A percentile compares a stretch with the other conserved stretches of the same genome.
phyloP scores from a whole-genome alignment of 2,329 filamentous ascomycete species.

The Colletotrichum tabaci region DNA sequence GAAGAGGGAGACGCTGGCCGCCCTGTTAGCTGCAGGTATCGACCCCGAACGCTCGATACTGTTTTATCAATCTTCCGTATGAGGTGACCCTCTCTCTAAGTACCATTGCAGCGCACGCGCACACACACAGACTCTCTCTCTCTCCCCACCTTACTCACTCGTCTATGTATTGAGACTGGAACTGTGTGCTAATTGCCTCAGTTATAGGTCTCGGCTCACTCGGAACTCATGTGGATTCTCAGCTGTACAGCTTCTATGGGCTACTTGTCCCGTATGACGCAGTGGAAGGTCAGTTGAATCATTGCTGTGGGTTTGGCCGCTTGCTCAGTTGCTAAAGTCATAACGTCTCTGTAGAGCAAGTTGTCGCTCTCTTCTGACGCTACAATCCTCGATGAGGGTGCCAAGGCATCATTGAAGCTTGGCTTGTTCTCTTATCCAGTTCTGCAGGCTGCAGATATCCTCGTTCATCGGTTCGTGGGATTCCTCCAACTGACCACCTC shows the following conservation, averaged over 20 bases:
- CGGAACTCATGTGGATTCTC: conserved; percentile 97
- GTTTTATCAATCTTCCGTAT: conserved; percentile 84
- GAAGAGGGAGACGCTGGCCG: conserved; percentile 83
- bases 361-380: conserved; percentile 74
- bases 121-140: neutral
- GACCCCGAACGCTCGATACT: conserved; percentile 82
- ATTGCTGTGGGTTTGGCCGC: neutral
- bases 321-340: neutral
- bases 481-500: no score
- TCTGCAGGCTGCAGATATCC: conserved; percentile 93
- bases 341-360: conserved; percentile 73
- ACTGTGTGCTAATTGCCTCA: neutral
- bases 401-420: conserved; percentile 78
- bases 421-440: conserved; percentile 97
- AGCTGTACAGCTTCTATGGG: conserved; percentile 93
- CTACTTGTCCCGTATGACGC: conserved; percentile 97
- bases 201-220: conserved; percentile 78
- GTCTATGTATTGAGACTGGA: neutral
- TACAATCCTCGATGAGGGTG: conserved; percentile 70
- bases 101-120: neutral
- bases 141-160: neutral
- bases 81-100: neutral
- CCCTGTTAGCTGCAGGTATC: conserved; percentile 86
- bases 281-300: conserved; percentile 84
- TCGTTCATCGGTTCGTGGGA: conserved; percentile 78